phyloP scores from a whole-genome alignment of 2,329 filamentous ascomycete genomes.

The Leptographium procerum region DNA sequence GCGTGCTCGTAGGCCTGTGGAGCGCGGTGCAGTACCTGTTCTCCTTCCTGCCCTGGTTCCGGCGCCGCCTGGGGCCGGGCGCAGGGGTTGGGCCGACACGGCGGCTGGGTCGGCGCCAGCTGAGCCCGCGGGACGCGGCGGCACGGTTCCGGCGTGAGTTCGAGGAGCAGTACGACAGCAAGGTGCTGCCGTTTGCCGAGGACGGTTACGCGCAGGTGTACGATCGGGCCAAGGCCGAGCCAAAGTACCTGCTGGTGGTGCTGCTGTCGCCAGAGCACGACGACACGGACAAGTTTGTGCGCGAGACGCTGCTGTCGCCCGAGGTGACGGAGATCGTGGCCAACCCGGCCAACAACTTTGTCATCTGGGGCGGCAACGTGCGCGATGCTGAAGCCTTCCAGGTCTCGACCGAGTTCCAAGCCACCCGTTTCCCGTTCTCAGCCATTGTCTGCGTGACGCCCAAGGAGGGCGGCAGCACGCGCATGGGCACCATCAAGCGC shows the following conservation, averaged over 20 bases:
- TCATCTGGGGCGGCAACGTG: conserved; percentile 89
- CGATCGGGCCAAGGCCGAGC: conserved; percentile 77
- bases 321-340: conserved; percentile 66
- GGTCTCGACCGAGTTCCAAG: conserved; percentile 74
- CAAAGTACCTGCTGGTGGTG: conserved; percentile 84
- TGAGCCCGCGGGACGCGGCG: conserved; percentile 79
- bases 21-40: conserved; percentile 67
- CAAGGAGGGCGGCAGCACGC: conserved; percentile 54
- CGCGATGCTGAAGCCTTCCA: conserved; percentile 91
- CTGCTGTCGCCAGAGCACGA: conserved; percentile 90
- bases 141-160: conserved; percentile 85
- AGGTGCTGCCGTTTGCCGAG: conserved; percentile 67
- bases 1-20: conserved; percentile 56
- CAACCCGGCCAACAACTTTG: conserved; percentile 63
- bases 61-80: conserved; percentile 16
- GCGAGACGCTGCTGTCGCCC: conserved; percentile 66
- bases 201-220: conserved; percentile 86
- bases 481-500: conserved; percentile 83
- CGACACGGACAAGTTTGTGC: conserved; percentile 71
- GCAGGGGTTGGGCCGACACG: conserved; percentile 48
- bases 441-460: conserved; percentile 81
- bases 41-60: conserved; percentile 56
- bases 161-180: conserved; percentile 78
- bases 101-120: conserved; percentile 48
- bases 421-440: conserved; percentile 86